Evolutionary conservation across 208 protist genomes (phyloP).

Genomic region (Porcisia hertigi): DNA sequence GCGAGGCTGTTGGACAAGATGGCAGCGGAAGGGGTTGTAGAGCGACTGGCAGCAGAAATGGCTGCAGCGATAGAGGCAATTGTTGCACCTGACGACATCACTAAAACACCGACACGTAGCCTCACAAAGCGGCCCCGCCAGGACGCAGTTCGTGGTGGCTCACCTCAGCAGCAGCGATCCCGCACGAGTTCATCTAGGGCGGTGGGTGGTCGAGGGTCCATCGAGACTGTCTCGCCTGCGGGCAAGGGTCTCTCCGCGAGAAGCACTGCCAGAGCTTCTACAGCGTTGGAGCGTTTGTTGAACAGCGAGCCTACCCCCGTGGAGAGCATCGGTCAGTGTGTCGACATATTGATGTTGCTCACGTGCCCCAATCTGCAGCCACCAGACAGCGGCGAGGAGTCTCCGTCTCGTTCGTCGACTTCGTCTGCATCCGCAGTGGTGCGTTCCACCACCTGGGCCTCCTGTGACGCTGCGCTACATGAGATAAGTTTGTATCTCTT

Average conservation of each 20-base stretch:
- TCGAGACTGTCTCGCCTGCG: background rate
- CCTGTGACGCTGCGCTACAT: constrained; percentile 44
- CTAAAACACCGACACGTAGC: constrained; percentile 1
- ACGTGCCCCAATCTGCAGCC: constrained; percentile 67
- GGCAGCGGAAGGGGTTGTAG: constrained; percentile 66
- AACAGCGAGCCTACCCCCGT: constrained; percentile 31
- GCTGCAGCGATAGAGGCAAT: constrained; percentile 18
- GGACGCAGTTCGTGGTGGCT: background rate
- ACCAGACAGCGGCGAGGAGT: constrained; percentile 33
- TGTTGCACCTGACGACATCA: background rate
- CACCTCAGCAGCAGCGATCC: constrained; percentile 17
- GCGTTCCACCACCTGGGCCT: constrained; percentile 69
- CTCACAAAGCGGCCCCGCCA: constrained; percentile 14
- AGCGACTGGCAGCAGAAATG: constrained; percentile 54
- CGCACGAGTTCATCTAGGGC: constrained; percentile 7
- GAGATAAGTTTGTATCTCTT: constrained; percentile 59
- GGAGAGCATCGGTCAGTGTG: constrained; percentile 66
- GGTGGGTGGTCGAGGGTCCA: background rate
- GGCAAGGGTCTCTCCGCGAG: background rate
- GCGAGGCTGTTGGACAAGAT: constrained; percentile 75
- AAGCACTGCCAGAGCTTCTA: background rate
- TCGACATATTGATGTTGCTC: constrained; percentile 72
- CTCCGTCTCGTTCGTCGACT: constrained; percentile 27
- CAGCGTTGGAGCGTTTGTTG: constrained; percentile 18
- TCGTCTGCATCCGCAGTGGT: constrained; percentile 40